Conservation (phyloP, 257 asterid genomes). For the Thymus quinquecostatus region DNA sequence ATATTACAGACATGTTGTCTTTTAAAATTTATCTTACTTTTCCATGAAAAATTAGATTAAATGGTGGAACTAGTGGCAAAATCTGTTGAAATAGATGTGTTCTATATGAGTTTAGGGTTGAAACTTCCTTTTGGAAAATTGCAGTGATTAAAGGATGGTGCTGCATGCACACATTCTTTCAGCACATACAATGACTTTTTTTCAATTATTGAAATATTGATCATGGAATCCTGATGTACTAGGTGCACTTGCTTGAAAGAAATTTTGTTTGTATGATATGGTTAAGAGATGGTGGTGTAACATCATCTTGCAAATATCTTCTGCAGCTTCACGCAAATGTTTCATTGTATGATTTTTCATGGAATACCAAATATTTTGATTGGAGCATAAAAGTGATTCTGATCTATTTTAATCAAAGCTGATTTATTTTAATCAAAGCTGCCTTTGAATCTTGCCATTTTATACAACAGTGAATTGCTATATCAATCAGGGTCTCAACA, state of each 20-base stretch:
- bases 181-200: background rate
- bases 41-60: background rate
- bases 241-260: slow-evolving; percentile 6
- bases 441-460: slow-evolving; percentile 6
- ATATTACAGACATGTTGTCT: background rate
- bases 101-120: background rate
- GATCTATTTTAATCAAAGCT: background rate
- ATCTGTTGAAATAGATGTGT: background rate
- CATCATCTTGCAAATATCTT: slow-evolving; percentile 3
- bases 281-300: slow-evolving; percentile 1
- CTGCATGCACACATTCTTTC: background rate
- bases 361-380: background rate
- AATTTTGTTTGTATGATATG: slow-evolving; percentile 8
- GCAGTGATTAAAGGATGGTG: background rate
- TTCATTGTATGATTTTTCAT: slow-evolving; percentile 2
- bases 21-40: background rate
- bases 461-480: background rate
- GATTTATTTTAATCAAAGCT: background rate
- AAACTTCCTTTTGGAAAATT: background rate
- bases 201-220: slow-evolving; percentile 3
- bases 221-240: slow-evolving; percentile 7
- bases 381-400: background rate
- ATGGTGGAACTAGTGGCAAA: background rate
- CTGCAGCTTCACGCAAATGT: slow-evolving; percentile 24
- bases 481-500: background rate